Evolutionary conservation across 2,329 filamentous ascomycete genomes (phyloP).

Genomic region (Xylogone sp.): DNA sequence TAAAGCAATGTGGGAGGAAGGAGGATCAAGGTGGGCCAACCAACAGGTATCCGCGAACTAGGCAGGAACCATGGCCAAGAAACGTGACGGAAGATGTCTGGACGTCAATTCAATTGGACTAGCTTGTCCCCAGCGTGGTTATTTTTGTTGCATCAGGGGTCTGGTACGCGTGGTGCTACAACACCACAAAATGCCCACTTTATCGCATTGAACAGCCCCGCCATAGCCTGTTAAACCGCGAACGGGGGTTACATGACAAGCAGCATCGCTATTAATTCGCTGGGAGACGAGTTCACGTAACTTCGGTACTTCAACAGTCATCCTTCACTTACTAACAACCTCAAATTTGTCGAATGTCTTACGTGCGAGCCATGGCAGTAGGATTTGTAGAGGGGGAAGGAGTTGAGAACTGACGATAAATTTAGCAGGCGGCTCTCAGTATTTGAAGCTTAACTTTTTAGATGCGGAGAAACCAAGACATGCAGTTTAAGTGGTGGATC

Average conservation of each 20-base stretch:
- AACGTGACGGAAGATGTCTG: background rate
- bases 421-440: too few relatives aligned
- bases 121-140: background rate
- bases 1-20: background rate
- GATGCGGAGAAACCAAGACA: too few relatives aligned
- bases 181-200: slow-evolving; percentile 36
- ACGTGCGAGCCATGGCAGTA: too few relatives aligned
- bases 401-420: too few relatives aligned
- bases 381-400: too few relatives aligned
- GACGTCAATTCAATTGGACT: background rate
- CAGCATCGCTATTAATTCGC: slow-evolving; percentile 1
- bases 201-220: background rate
- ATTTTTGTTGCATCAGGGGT: background rate
- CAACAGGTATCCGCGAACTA: too few relatives aligned
- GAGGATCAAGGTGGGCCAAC: background rate
- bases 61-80: background rate
- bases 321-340: too few relatives aligned
- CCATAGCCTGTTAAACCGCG: too few relatives aligned
- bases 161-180: slow-evolving; percentile 26
- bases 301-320: slow-evolving; percentile 31
- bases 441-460: too few relatives aligned
- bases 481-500: background rate
- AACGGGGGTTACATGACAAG: too few relatives aligned
- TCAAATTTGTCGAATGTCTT: too few relatives aligned
- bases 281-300: slow-evolving; percentile 30